Percentiles rank a stretch among this genome's conserved stretches.
phyloP scores from a whole-genome alignment of 2,329 filamentous ascomycete species.

The Fusarium chaquense region DNA sequence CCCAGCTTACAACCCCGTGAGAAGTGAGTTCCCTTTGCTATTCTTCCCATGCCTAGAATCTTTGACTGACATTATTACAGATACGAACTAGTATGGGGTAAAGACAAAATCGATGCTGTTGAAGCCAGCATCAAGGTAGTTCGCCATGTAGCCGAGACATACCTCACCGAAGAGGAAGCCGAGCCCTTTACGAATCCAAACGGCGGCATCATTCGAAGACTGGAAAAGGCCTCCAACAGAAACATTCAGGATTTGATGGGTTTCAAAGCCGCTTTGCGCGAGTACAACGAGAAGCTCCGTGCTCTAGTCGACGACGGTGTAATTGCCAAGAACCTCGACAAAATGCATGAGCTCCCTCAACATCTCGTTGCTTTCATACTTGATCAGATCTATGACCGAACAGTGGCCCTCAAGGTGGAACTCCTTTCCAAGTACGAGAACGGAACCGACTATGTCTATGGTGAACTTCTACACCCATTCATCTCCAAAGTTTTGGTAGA shows the following conservation, averaged over 20 bases:
- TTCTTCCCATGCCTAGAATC: background rate
- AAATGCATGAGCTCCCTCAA: constrained; percentile 75
- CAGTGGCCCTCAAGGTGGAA: constrained; percentile 89
- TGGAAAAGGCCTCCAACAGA: constrained; percentile 79
- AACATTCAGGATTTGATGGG: constrained; percentile 72
- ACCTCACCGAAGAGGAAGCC: constrained; percentile 78
- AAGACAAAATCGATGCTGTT: constrained; percentile 82
- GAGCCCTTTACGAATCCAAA: constrained; percentile 77
- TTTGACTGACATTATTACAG: constrained; percentile 46
- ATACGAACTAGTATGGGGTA: constrained; percentile 77
- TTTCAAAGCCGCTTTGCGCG: constrained; percentile 78
- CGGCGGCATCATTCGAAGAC: constrained; percentile 78
- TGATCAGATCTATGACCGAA: constrained; percentile 89
- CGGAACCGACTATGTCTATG: constrained; percentile 93
- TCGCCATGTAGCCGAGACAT: constrained; percentile 77
- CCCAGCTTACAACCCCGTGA: constrained; percentile 79
- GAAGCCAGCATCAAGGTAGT: constrained; percentile 79
- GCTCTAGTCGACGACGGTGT: constrained; percentile 75
- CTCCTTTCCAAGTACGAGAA: constrained; percentile 86
- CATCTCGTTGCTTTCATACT: constrained; percentile 84
- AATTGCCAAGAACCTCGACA: constrained; percentile 77
- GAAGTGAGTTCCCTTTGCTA: constrained; percentile 60
- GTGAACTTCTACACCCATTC: constrained; percentile 88
- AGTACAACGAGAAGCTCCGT: constrained; percentile 81
- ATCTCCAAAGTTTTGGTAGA: constrained; percentile 83